Base-by-base conservation (phyloP, 2,329 filamentous ascomycete species). In the Bisporella sp. region DNA sequence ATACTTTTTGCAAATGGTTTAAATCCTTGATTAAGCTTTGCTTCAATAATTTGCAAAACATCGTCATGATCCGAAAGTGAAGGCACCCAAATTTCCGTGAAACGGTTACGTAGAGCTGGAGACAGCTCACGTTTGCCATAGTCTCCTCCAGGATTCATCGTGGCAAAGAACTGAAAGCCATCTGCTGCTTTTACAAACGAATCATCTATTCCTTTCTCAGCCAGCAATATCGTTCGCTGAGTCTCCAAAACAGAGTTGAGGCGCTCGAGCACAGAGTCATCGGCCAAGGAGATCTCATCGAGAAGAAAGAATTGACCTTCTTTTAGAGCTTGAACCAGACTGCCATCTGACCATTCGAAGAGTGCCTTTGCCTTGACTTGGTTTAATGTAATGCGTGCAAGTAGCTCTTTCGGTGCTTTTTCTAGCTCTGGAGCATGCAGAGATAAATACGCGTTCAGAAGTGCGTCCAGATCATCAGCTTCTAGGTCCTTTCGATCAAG, bases 11-110 rank as follows among this genome's bases (percentile, higher is more conserved):
- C 82, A 56, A 87, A 75, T 1, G 73, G 63, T 55, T 78, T 76
- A 5, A 78, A 74, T 12, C 71, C 68, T 0, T 73, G 66, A 4
- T 69, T 68, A 13, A 99, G 74, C 66, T 95, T 96, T 9, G 84
- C 81, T 47, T 77, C 73, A 12, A 97, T 82, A 57, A 99, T 99
- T 41, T 95, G 86, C 21, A 90, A 71, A 33, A 97, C 84, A 64
- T 99, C 95, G 31, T 90, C 84, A 47, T 82, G 79, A 53, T 92
- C 87, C 1, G 89, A 90, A 52, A 97, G 72, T 1, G 91, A 80
- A 1, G 93, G 90, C 0, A 97, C 93, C 93, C 93, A 99, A 6
- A 99, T 96, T 68, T 99, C 93, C 0, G 93, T 99, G 66, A 99
- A 96, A 53, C 93, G 87, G 66, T 99, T 99, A 43, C 93, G 81